Percentiles rank a stretch among this genome's conserved stretches.
Evolutionary conservation across 2,329 filamentous ascomycete genomes (phyloP).

Genomic region (Hyphodiscus sp.): DNA sequence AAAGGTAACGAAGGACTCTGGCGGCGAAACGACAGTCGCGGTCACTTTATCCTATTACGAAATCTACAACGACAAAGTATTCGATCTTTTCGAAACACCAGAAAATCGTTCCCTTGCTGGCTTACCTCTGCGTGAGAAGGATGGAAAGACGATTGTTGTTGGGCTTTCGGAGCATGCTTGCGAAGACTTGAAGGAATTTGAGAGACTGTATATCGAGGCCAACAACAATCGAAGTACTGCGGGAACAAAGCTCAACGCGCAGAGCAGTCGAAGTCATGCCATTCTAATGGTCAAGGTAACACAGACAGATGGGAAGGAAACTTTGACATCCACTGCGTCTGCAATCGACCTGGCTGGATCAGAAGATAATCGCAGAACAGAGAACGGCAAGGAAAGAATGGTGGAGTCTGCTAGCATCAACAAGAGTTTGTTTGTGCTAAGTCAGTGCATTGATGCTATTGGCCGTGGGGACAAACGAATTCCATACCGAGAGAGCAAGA

Average conservation of each 20-base stretch:
- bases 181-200: constrained; percentile 82
- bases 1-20: constrained; percentile 76
- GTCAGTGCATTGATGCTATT: constrained; percentile 94
- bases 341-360: constrained; percentile 94
- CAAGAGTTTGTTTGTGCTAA: constrained; percentile 91
- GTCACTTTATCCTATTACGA: constrained; percentile 89
- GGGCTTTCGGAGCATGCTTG: constrained; percentile 80
- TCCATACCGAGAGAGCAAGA: constrained; percentile 86
- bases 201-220: constrained; percentile 81
- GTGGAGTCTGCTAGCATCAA: constrained; percentile 97
- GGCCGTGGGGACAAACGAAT: constrained; percentile 68
- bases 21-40: constrained; percentile 61
- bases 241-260: constrained; percentile 85
- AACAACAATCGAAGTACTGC: constrained; percentile 88
- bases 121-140: constrained; percentile 76
- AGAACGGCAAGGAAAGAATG: constrained; percentile 86
- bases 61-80: constrained; percentile 95
- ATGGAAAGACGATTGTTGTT: constrained; percentile 80
- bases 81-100: constrained; percentile 78
- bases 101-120: constrained; percentile 74
- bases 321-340: constrained; percentile 74
- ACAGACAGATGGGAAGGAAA: constrained; percentile 62
- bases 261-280: constrained; percentile 84
- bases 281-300: constrained; percentile 86
- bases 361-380: constrained; percentile 89